A percentile compares a stretch with the other conserved stretches of the same genome.
Evolutionary conservation across 108 stramenopile species (phyloP).

Genomic region (Chaetoceros muelleri): DNA sequence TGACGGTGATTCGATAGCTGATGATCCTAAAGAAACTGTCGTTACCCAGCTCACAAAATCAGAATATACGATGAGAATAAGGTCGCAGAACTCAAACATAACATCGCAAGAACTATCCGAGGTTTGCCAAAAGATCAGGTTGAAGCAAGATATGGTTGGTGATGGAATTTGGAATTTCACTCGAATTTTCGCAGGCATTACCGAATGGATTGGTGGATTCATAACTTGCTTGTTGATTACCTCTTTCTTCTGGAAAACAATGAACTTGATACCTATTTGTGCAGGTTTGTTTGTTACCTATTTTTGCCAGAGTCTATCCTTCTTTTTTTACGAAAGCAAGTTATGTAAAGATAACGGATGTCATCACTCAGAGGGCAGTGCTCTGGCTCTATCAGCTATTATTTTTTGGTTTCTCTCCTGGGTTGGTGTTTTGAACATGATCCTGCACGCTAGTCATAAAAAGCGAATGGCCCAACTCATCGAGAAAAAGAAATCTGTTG

Average conservation of each 20-base stretch:
- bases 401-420: background rate
- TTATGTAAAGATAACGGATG: constrained; percentile 15
- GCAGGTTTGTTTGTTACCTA: constrained; percentile 24
- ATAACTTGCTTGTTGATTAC: constrained; percentile 15
- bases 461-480: too few relatives aligned
- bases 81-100: background rate
- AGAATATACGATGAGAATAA: background rate
- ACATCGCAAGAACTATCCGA: background rate
- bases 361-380: background rate
- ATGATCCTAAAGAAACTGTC: background rate
- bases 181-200: background rate
- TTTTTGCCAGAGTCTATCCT: constrained; percentile 37
- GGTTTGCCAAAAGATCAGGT: background rate
- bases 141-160: background rate
- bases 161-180: background rate
- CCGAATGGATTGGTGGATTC: constrained; percentile 19
- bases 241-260: constrained; percentile 27
- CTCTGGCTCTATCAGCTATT: background rate
- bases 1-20: background rate
- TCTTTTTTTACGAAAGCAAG: constrained; percentile 37
- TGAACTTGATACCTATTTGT: constrained; percentile 34
- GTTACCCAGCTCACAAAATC: background rate
- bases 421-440: background rate
- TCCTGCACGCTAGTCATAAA: background rate
- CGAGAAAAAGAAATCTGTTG: too few relatives aligned